Evolutionary conservation across 768 basidiomycete species (phyloP).

Genomic region (Russula olivacea): DNA sequence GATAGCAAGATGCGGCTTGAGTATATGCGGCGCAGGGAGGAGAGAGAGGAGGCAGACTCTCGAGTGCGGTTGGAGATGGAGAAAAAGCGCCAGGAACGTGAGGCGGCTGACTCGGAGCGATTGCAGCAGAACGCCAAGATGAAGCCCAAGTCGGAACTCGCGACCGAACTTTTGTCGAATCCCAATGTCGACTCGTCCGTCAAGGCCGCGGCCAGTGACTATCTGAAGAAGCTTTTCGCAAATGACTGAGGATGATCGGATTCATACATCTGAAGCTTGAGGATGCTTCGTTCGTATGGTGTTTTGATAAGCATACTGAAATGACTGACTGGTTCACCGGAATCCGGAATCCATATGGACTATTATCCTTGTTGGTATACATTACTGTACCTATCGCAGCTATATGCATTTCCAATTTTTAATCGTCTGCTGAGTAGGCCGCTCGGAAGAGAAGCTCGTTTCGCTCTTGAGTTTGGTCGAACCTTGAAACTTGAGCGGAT

Average conservation of each 20-base stretch:
- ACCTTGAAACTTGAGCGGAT: not conserved
- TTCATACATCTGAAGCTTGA: not conserved
- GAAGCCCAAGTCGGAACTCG: conserved; percentile 60
- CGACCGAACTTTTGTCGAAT: conserved; percentile 61
- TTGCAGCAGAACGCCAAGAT: conserved; percentile 44
- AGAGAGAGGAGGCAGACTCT: conserved; percentile 61
- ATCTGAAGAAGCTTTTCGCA: conserved; percentile 60
- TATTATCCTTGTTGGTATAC: conserved; percentile 4
- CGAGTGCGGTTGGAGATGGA: conserved; percentile 46
- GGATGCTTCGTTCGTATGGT: not conserved
- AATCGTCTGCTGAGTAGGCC: not conserved
- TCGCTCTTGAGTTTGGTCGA: not conserved
- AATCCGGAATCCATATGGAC: not conserved
- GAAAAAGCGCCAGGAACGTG: conserved; percentile 48
- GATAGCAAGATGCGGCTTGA: conserved; percentile 67
- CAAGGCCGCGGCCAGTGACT: conserved; percentile 63
- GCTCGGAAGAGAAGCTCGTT: not conserved
- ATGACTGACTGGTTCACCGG: conserved; percentile 10
- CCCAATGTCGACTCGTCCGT: conserved; percentile 52
- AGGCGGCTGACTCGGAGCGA: conserved; percentile 50
- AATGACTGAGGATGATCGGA: conserved; percentile 31
- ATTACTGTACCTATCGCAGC: not conserved
- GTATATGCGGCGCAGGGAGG: conserved; percentile 58
- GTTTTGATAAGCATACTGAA: conserved; percentile 1
- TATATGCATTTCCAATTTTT: conserved; percentile 3